Percentiles rank a stretch among this genome's conserved stretches.
phyloP scores from a whole-genome alignment of 176 grass and related monocot species.

The Microstegium vimineum region DNA sequence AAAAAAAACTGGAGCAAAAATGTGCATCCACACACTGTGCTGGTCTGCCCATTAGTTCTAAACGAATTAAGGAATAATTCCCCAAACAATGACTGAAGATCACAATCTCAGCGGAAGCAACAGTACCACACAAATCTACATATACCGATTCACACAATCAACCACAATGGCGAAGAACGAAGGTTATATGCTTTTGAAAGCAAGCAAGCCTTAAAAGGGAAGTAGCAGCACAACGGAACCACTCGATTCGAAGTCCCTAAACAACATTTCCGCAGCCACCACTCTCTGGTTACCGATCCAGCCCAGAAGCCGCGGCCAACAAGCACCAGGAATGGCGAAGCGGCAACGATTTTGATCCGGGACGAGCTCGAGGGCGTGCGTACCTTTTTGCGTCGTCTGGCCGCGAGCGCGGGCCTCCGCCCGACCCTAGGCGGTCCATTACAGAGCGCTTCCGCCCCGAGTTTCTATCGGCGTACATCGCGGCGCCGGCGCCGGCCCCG shows the following conservation, averaged over 20 bases:
- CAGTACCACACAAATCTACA: not conserved
- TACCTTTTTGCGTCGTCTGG: conserved; percentile 49
- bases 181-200: not conserved
- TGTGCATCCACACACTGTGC: not conserved
- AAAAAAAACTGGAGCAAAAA: not conserved
- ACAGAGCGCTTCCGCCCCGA: conserved; percentile 55
- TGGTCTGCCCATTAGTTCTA: not conserved
- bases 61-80: not conserved
- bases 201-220: not conserved
- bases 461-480: conserved; percentile 54
- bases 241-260: not conserved
- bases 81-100: not conserved
- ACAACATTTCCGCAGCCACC: not conserved
- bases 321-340: not conserved
- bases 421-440: conserved; percentile 51
- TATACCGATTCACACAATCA: not conserved
- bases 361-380: not conserved
- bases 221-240: not conserved
- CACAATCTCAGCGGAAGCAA: not conserved
- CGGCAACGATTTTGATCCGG: not conserved
- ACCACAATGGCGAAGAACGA: not conserved
- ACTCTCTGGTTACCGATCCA: not conserved
- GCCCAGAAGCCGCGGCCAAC: not conserved
- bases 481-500: not conserved
- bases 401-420: conserved; percentile 3